Evolutionary conservation across 768 basidiomycete genomes (phyloP), one percentile per base, ranked within the genome.

Genomic region (Phlegmacium glaucopus): DNA sequence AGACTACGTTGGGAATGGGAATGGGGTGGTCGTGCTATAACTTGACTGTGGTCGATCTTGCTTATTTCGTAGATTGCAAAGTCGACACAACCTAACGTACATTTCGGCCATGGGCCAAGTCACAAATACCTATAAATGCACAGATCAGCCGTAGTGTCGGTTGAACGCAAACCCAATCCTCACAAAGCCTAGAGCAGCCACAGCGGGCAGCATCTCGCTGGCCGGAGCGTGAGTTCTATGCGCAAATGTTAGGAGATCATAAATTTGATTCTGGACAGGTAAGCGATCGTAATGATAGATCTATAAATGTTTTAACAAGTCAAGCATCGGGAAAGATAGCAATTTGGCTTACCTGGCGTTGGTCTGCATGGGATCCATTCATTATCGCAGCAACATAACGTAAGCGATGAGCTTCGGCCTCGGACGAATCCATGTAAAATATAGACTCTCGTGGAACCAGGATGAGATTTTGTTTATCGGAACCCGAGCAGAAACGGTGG

Each of bases 91-190:
- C 27, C 74, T 75, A 34, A 74, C 68, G 62, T 86, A 87, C 30
- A 79, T 74, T 60, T 87, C 85, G 5, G 79, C 74, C 81, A 87
- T 87, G 4, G 85, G 81, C 83, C 83, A 87, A 7, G 84, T 85
- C 45, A 87, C 76, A 17, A 71, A 71, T 22, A 82, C 76, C 85
- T 87, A 42, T 17, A 45, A 34, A 54, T 28, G 32, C n/a, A 22
- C 17, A 30, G 39, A 27, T 46, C 42, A 34, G 32, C 32, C 32
- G 6, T 34, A 48, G 26, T 27, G 15, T 30, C 28, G 25, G 10
- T 9, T 28, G 25, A 28, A 4, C 45, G 29, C 40, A 32, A 22
- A 29, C 7, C 30, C 43, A 47, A 27, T 22, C 69, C 82, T 65
- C 57, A 86, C 85, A 50, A 85, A 78, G 52, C 82, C 79, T 12